Conservation (phyloP, 129 eudicot genomes). For the Saussurea involucrata region DNA sequence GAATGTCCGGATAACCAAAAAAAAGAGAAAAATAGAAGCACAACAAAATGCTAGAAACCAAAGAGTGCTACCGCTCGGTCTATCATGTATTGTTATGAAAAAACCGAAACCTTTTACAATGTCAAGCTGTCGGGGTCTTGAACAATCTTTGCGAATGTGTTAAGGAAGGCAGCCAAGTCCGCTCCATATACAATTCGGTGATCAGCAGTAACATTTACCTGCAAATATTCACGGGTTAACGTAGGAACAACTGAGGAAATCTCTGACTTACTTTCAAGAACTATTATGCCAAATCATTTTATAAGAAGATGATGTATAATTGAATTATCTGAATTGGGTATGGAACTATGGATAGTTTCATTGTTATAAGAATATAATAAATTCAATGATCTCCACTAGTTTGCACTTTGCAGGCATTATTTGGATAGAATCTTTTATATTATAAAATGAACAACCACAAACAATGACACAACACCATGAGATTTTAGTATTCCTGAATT, state of each 20-base stretch:
- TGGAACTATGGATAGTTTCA: background rate
- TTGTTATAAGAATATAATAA: background rate
- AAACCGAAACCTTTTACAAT: constrained; percentile 41
- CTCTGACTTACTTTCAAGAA: background rate
- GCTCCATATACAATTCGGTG: constrained; percentile 88
- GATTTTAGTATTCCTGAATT: too few relatives aligned
- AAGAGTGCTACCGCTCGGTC: constrained; percentile 9
- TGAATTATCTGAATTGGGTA: background rate
- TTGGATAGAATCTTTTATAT: background rate
- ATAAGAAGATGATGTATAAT: background rate
- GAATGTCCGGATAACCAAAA: constrained; percentile 8
- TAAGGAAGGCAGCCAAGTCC: constrained; percentile 89
- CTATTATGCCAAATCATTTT: constrained; percentile 1
- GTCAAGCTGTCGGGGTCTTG: constrained; percentile 82
- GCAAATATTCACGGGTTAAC: constrained; percentile 10
- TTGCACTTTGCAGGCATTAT: background rate
- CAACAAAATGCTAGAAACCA: constrained; percentile 27
- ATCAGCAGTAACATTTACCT: constrained; percentile 98
- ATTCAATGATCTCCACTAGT: background rate
- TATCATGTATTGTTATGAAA: constrained; percentile 9
- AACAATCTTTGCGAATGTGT: constrained; percentile 80
- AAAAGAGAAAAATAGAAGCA: background rate
- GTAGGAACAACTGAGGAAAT: background rate
- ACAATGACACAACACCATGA: background rate
- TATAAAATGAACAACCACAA: background rate